A percentile compares a stretch with the other conserved stretches of the same genome.
Conservation (phyloP, 192 early-diverging fungal genomes). For the Coemansia furcata region DNA sequence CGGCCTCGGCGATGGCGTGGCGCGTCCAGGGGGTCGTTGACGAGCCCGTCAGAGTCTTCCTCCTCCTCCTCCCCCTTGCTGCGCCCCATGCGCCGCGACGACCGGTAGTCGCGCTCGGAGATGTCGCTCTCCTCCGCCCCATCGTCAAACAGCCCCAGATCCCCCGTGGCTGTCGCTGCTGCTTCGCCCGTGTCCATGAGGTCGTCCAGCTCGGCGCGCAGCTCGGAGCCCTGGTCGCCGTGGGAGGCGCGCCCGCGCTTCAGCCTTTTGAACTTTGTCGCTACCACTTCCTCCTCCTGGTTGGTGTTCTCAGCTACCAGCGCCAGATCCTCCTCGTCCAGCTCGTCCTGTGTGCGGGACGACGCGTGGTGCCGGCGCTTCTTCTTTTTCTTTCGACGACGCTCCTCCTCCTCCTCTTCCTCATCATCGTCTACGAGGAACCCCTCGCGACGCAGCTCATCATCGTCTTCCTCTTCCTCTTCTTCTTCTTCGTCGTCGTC, state of each 20-base stretch:
- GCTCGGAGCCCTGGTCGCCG: conserved; percentile 34
- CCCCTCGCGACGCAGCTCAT: conserved; percentile 60
- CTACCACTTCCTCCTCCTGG: conserved; percentile 37
- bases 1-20: neutral
- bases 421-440: conserved; percentile 79
- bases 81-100: conserved; percentile 12
- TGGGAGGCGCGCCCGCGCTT: conserved; percentile 61
- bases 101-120: conserved; percentile 15
- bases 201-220: conserved; percentile 37
- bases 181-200: conserved; percentile 19
- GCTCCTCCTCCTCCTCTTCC: conserved; percentile 60
- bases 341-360: conserved; percentile 15
- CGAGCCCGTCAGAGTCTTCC: neutral
- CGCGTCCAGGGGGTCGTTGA: neutral
- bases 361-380: conserved; percentile 3
- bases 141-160: conserved; percentile 45
- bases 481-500: conserved; percentile 61
- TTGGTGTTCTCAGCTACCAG: conserved; percentile 86
- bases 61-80: neutral
- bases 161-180: conserved; percentile 17
- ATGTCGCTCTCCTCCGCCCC: conserved; percentile 15
- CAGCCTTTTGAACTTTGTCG: conserved; percentile 65
- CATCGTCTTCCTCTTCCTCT: conserved; percentile 63
- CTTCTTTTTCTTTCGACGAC: conserved; percentile 50
- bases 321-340: conserved; percentile 92